Evolutionary conservation across 495 filamentous ascomycete species (phyloP), one percentile per base, ranked within the genome.

Genomic region (Annulohypoxylon bovei): DNA sequence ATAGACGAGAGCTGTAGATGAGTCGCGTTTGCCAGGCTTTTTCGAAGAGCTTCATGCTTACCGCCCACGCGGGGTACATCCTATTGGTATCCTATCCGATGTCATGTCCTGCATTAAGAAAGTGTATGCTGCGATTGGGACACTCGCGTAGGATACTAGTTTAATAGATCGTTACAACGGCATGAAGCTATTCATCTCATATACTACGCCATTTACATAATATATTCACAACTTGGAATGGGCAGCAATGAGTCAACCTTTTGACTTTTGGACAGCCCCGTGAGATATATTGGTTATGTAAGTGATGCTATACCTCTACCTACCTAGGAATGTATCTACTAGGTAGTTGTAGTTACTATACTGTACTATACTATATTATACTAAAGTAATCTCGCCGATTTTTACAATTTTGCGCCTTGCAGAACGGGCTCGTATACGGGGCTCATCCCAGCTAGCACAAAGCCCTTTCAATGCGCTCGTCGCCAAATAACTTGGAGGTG

Each of bases 41-140:
- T 20, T 18, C 18, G 14, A 20, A 46, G 6, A 46, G 20, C 4
- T 33, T 11, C 44, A 42, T 4, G 39, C 30, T 52, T 71, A 71
- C 69, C 69, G 60, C 54, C 59, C 64, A 49, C 64, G 69, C 69
- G 69, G 64, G 69, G 69, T 72, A 60, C 28, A 65, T 60, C 37
- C 57, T 59, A 63, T 59, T 62, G 62, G 56, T 62, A 70, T 65
- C 47, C 16, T 62, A 70, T 65, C 42, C 37, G 46, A 50, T 23
- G 46, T 61, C 18, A 42, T 46, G 56, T 55, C 23, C 25, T 61
- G 53, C 35, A 55, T 35, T 8, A 20, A 25, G 16, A n/a, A 44
- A 44, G 22, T 28, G 35, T 47, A 47, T 18, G 20, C 28, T 62
- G 12, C 42, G 33, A 39, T 37, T 62, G 49, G 49, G 28, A 33